A percentile compares a stretch with the other conserved stretches of the same genome.
Evolutionary conservation across 2,329 filamentous ascomycete genomes (phyloP).

Genomic region (Epichloe aotearoae): DNA sequence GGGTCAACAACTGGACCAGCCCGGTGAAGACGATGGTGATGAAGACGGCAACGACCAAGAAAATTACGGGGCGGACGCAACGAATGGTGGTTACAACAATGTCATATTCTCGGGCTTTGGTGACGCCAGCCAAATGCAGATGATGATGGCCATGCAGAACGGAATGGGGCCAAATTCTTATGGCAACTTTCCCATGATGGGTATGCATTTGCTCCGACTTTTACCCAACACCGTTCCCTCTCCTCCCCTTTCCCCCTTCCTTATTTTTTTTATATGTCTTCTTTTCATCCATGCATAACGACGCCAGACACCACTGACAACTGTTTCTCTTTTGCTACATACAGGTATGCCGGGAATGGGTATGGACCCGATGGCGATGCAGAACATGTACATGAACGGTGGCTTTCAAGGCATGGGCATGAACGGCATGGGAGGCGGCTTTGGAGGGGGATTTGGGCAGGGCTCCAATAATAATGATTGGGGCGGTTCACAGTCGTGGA

Average conservation of each 20-base stretch:
- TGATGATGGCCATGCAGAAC: conserved; percentile 67
- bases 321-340: conserved; percentile 14
- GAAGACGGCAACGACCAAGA: conserved; percentile 17
- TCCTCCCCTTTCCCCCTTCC: not conserved
- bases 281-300: not conserved
- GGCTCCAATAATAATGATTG: conserved; percentile 68
- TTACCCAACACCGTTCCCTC: not conserved
- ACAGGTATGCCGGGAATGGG: conserved; percentile 68
- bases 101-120: conserved; percentile 49
- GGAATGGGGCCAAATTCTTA: conserved; percentile 45
- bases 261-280: no score
- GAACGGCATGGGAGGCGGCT: conserved; percentile 59
- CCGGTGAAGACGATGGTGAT: conserved; percentile 8
- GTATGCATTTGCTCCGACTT: conserved; percentile 38
- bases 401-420: conserved; percentile 67
- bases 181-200: conserved; percentile 66
- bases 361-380: conserved; percentile 70
- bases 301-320: not conserved
- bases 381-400: conserved; percentile 68
- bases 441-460: conserved; percentile 47
- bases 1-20: conserved; percentile 5
- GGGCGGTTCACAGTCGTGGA: conserved; percentile 72
- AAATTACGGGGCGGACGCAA: conserved; percentile 23
- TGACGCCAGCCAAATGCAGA: conserved; percentile 66
- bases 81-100: conserved; percentile 34